Percentiles rank a stretch among this genome's conserved stretches.
phyloP scores from a whole-genome alignment of 257 asterid species.

The Asclepias syriaca region DNA sequence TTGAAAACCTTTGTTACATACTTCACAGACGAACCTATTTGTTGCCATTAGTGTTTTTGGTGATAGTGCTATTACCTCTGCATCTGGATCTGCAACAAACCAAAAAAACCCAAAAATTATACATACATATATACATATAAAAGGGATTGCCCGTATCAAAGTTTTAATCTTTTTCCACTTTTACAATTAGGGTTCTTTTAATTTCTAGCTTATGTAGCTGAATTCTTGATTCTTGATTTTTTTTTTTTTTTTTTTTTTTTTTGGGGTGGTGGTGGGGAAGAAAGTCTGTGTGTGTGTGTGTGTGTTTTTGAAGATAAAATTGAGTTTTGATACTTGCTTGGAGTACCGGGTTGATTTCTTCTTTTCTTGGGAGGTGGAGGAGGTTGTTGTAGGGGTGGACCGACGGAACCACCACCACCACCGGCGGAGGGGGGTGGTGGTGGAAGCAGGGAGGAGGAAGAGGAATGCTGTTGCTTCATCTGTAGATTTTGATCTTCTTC shows the following conservation, averaged over 20 bases:
- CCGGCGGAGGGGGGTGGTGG: not conserved
- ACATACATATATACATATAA: too few relatives aligned
- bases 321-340: slow-evolving; percentile 52
- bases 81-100: slow-evolving; percentile 51
- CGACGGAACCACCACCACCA: slow-evolving; percentile 23
- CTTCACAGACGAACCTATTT: slow-evolving; percentile 72
- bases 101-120: not conserved
- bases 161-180: not conserved
- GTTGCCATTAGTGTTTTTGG: slow-evolving; percentile 83
- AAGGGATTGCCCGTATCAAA: not conserved
- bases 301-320: not conserved
- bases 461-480: slow-evolving; percentile 19
- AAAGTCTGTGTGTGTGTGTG: too few relatives aligned
- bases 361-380: slow-evolving; percentile 36
- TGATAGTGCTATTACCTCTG: slow-evolving; percentile 70
- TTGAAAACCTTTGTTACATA: slow-evolving; percentile 81
- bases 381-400: slow-evolving; percentile 6
- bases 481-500: slow-evolving; percentile 6
- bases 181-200: slow-evolving; percentile 10
- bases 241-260: too few relatives aligned
- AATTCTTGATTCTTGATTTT: not conserved
- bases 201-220: not conserved
- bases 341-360: slow-evolving; percentile 75
- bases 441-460: not conserved
- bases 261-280: too few relatives aligned